These are phyloP conservation scores for Rhizopus microsporus DNA, from an alignment of 371 early-diverging fungal genomes.

Conservation along the genomic window DNA sequence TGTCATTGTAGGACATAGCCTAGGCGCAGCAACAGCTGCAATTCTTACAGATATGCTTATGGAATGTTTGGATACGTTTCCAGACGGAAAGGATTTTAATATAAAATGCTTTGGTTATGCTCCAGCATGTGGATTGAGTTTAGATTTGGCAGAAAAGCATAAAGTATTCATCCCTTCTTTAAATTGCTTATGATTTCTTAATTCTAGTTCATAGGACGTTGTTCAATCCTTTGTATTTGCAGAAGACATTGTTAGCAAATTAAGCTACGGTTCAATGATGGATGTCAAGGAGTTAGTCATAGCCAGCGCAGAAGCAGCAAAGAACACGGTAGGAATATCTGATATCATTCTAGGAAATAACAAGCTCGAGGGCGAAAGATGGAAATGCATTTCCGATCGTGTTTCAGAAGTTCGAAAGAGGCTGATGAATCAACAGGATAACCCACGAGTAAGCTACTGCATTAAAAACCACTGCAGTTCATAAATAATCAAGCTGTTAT, in stretches of 20 bases:
- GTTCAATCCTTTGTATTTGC: constrained; percentile 54
- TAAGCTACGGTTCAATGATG: constrained; percentile 55
- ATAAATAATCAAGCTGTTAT: neutral
- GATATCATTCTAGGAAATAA: constrained; percentile 40
- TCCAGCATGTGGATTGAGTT: constrained; percentile 47
- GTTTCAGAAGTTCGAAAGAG: constrained; percentile 42
- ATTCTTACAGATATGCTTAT: constrained; percentile 77
- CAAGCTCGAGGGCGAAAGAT: constrained; percentile 34
- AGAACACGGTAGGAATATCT: constrained; percentile 25
- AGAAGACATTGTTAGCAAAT: constrained; percentile 52
- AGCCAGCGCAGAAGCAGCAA: constrained; percentile 46
- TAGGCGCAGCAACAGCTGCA: constrained; percentile 83
- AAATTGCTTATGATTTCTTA: neutral
- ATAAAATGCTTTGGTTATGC: constrained; percentile 50
- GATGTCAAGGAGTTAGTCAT: constrained; percentile 50
- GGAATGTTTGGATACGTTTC: constrained; percentile 61
- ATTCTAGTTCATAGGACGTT: constrained; percentile 25
- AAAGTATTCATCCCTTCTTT: constrained; percentile 23
- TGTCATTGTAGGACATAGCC: constrained; percentile 81
- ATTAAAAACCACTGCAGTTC: neutral
- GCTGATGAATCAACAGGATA: constrained; percentile 32
- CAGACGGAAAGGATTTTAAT: constrained; percentile 34
- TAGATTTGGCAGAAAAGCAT: constrained; percentile 46
- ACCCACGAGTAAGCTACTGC: constrained; percentile 40
- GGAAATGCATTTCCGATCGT: constrained; percentile 42